phyloP scores from a whole-genome alignment of 1,284 basidiomycete genomes.

The Malassezia equina region DNA sequence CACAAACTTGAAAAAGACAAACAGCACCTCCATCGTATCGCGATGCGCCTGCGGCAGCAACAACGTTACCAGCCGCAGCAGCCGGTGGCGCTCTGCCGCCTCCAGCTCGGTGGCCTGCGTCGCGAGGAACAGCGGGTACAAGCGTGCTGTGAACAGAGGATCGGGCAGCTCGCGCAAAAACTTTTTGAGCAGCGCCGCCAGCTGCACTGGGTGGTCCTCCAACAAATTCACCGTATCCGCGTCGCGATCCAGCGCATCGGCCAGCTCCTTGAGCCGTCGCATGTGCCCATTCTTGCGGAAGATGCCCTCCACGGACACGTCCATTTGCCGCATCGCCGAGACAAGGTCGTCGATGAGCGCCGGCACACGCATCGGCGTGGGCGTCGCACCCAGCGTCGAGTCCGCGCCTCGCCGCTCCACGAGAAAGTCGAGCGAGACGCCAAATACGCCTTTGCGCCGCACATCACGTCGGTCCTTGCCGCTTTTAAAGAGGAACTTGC shows the following conservation, averaged over 20 bases:
- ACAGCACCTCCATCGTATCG: slow-evolving; percentile 93
- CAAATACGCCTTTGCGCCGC: slow-evolving; percentile 61
- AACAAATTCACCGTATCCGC: slow-evolving; percentile 70
- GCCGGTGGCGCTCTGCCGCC: slow-evolving; percentile 66
- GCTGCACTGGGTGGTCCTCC: slow-evolving; percentile 90
- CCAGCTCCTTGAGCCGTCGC: slow-evolving; percentile 74
- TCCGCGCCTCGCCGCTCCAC: slow-evolving; percentile 93
- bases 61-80: slow-evolving; percentile 75
- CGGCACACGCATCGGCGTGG: slow-evolving; percentile 73
- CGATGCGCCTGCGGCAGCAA: slow-evolving; percentile 84
- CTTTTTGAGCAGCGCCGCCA: slow-evolving; percentile 91
- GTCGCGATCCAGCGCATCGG: slow-evolving; percentile 87
- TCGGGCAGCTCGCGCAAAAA: slow-evolving; percentile 94
- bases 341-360: slow-evolving; percentile 97
- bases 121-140: slow-evolving; percentile 78
- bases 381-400: slow-evolving; percentile 78
- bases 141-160: slow-evolving; percentile 84
- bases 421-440: slow-evolving; percentile 80
- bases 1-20: slow-evolving; percentile 98
- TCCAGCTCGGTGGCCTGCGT: slow-evolving; percentile 62
- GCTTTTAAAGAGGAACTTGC: slow-evolving; percentile 78
- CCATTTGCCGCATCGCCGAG: slow-evolving; percentile 98
- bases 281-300: slow-evolving; percentile 99
- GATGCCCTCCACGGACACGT: slow-evolving; percentile 97
- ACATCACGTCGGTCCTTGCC: slow-evolving; percentile 60